A percentile compares a stretch with the other conserved stretches of the same genome.
Conservation (phyloP, 345 rosid genomes). For the Ceriops zippeliana region DNA sequence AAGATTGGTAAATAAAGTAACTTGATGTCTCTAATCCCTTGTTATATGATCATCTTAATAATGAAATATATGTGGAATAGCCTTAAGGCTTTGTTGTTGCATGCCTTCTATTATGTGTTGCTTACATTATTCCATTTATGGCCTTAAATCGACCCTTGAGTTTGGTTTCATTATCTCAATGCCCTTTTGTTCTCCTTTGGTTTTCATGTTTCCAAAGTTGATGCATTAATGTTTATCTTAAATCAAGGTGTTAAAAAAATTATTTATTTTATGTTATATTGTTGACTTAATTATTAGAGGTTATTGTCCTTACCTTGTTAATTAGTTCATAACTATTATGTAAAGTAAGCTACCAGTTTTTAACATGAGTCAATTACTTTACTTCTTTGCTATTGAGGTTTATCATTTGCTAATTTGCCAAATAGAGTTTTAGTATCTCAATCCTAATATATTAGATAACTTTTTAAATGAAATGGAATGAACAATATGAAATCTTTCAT, state of each 20-base stretch:
- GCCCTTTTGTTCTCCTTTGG: neutral
- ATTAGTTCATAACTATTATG: neutral
- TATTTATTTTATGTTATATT: neutral
- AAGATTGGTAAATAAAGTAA: neutral
- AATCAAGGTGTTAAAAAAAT: neutral
- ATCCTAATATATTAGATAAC: too few relatives aligned
- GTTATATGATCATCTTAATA: neutral
- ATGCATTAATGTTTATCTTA: neutral
- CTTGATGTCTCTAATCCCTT: neutral
- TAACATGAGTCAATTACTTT: neutral
- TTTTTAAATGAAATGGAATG: too few relatives aligned
- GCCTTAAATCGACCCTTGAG: neutral
- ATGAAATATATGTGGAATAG: neutral
- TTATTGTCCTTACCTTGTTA: neutral
- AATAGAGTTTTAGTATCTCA: too few relatives aligned
- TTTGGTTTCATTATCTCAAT: neutral
- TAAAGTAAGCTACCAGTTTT: neutral
- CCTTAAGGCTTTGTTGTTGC: neutral
- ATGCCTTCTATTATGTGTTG: neutral
- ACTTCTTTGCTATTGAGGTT: too few relatives aligned
- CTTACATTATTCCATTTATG: neutral
- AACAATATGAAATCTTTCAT: too few relatives aligned
- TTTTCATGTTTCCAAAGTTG: neutral
- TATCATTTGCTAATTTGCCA: too few relatives aligned
- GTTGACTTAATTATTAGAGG: neutral